phyloP scores from a whole-genome alignment of 2,329 filamentous ascomycete genomes.

The Decorospora gaudefroyi region DNA sequence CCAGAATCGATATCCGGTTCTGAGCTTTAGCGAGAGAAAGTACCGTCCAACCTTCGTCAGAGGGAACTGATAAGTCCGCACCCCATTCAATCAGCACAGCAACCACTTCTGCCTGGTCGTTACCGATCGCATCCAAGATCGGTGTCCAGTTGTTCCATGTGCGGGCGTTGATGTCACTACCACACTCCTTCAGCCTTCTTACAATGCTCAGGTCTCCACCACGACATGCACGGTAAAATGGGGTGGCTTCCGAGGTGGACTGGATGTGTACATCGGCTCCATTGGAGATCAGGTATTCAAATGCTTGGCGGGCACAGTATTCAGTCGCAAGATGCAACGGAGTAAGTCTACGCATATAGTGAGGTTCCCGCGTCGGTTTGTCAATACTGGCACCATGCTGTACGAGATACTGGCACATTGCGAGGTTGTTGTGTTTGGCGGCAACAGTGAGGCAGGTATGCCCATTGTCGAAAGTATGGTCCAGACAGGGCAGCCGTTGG shows the following conservation, averaged over 20 bases:
- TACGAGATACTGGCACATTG: not conserved
- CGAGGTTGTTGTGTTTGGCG: not conserved
- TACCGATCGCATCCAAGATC: not conserved
- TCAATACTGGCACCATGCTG: not conserved
- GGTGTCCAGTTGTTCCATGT: not conserved
- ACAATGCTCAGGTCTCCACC: not conserved
- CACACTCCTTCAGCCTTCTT: not conserved
- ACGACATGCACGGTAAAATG: not conserved
- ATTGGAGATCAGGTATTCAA: not conserved
- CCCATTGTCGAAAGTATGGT: not conserved
- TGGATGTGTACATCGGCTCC: not conserved
- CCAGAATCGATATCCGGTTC: not conserved
- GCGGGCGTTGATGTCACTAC: not conserved
- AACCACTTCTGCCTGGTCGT: not conserved
- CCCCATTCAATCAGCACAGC: not conserved
- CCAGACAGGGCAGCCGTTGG: not conserved
- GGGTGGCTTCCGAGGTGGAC: not conserved
- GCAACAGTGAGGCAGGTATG: not conserved
- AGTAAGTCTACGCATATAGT: not conserved
- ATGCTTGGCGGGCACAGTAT: not conserved
- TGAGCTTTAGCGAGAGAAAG: not conserved
- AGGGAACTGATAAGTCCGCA: not conserved
- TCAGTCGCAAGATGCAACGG: not conserved
- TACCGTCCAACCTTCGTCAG: not conserved
- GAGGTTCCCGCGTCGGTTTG: not conserved